Base-by-base conservation (phyloP, 2,329 filamentous ascomycete species). In the Stachybotrys chlorohalonatus region DNA sequence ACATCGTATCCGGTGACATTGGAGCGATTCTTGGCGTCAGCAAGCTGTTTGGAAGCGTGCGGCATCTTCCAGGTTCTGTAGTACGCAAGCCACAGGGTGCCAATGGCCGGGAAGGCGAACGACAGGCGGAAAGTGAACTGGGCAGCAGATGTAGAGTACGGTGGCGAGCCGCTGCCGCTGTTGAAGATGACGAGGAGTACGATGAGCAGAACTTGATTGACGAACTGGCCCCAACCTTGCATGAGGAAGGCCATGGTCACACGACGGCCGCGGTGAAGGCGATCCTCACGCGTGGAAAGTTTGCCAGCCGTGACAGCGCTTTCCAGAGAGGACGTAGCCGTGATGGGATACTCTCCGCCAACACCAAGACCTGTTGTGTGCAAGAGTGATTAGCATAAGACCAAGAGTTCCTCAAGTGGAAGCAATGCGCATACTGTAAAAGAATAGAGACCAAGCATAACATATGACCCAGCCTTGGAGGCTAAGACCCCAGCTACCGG, bases 171-270 rank as follows among this genome's bases (percentile, higher is more conserved):
- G 53, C 64, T 61, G 54, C 88, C 88, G 66, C 86, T 84, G 79
- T 95, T 90, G 82, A 96, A 94, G 73, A 93, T 88, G 63, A 95
- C 79, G 56, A 96, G 82, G 52, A 95, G 78, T 53, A 96, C 69
- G 65, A 97, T 96, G 59, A 97, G 81, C 55, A 95, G 74, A 63
- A 88, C 86, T 74, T 96, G 93, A 82, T 97, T 97, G 77, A 89
- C 78, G 70, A 96, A 89, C 72, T 97, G 93, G 61, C 93, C 93
- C 93, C 93, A 97, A 54, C 93, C 93, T 73, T 97, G 93, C 93
- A 97, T 96, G 73, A 97, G 73, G 77, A 97, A 97, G 56, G 93
- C 92, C 70, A 87, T 90, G 61, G 91, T 96, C 68, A 96, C 93
- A 72, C 95, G 95, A 67, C 93, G 89, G 60, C 93, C 93, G 73